Evolutionary conservation across 2,329 filamentous ascomycete genomes (phyloP).

Genomic region (Paraphoma sp.): DNA sequence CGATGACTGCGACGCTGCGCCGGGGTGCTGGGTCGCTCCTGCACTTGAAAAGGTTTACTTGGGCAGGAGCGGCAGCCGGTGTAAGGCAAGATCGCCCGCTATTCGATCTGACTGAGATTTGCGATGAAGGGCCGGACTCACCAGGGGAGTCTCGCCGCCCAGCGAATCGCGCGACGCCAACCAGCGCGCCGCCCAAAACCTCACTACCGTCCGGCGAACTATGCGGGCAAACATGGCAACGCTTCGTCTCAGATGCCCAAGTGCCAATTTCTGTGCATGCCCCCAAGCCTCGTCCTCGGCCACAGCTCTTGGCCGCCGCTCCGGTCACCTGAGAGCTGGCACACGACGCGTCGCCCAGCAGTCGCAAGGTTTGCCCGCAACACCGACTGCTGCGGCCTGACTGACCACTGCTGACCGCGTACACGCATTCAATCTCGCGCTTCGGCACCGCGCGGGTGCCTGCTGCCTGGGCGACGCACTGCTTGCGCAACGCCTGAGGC

Average conservation of each 20-base stretch:
- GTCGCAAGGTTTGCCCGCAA: neutral
- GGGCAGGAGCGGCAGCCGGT: neutral
- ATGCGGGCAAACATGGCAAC: neutral
- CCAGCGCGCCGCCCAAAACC: neutral
- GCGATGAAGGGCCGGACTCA: neutral
- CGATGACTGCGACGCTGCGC: conserved; percentile 5
- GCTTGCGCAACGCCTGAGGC: conserved; percentile 6
- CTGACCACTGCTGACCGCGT: neutral
- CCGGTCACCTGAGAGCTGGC: neutral
- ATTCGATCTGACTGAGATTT: neutral
- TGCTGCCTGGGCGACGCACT: conserved; percentile 1
- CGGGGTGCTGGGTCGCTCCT: conserved; percentile 6
- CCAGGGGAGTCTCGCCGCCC: neutral
- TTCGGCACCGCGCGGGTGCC: neutral
- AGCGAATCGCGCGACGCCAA: neutral
- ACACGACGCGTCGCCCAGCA: neutral
- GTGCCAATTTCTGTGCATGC: neutral
- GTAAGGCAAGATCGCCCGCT: neutral
- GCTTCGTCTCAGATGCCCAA: neutral
- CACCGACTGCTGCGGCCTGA: conserved; percentile 1
- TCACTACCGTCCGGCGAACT: neutral
- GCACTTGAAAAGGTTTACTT: neutral
- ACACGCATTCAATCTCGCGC: neutral
- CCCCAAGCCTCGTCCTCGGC: neutral
- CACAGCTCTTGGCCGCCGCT: neutral